Evolutionary conservation across 495 filamentous ascomycete genomes (phyloP).

Genomic region (Penicillium atrosanguineum): DNA sequence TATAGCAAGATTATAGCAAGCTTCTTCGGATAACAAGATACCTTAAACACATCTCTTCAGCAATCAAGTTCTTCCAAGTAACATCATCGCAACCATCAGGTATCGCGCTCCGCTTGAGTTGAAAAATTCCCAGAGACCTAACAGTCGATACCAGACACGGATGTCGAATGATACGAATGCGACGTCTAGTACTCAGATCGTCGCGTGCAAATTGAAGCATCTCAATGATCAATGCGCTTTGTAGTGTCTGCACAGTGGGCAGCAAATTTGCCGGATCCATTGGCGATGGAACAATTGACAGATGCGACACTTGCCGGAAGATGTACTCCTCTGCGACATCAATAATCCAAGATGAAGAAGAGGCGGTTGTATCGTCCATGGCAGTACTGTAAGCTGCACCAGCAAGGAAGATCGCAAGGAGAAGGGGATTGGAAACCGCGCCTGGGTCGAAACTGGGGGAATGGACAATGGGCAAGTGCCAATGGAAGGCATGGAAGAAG

Average conservation of each 20-base stretch:
- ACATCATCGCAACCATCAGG: slow-evolving; percentile 20
- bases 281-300: slow-evolving; percentile 13
- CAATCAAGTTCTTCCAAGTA: slow-evolving; percentile 27
- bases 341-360: slow-evolving; percentile 28
- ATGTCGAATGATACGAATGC: slow-evolving; percentile 39
- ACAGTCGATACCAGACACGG: slow-evolving; percentile 37
- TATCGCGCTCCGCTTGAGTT: slow-evolving; percentile 21
- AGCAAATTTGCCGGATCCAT: slow-evolving; percentile 11
- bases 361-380: slow-evolving; percentile 17
- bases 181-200: slow-evolving; percentile 30
- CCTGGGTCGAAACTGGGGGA: slow-evolving; percentile 39
- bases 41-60: slow-evolving; percentile 38
- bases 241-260: slow-evolving; percentile 30
- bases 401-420: slow-evolving; percentile 35
- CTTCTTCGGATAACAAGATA: slow-evolving; percentile 2
- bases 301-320: slow-evolving; percentile 27
- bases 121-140: slow-evolving; percentile 33
- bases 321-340: slow-evolving; percentile 41
- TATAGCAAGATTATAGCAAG: neutral
- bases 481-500: slow-evolving; percentile 40
- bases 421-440: slow-evolving; percentile 29
- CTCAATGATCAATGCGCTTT: slow-evolving; percentile 38
- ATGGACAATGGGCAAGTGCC: slow-evolving; percentile 41
- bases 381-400: slow-evolving; percentile 33
- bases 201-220: slow-evolving; percentile 42